Base-by-base conservation (phyloP, 73 alveolate genomes). In the Effrenium voratum region DNA sequence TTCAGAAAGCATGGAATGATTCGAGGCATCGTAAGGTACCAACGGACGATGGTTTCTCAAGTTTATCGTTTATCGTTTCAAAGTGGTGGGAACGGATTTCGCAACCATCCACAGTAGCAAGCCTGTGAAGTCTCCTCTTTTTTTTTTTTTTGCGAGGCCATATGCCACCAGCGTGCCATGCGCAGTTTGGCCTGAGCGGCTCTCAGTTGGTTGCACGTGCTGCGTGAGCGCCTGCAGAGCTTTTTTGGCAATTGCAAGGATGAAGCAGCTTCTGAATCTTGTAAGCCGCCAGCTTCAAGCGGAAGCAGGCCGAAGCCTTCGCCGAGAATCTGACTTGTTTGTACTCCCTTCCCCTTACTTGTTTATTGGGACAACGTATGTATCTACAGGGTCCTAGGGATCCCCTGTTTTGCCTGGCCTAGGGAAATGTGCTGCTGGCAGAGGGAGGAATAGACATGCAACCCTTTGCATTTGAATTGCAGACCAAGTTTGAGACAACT, bases 151-250 rank as follows among this genome's bases (percentile, higher is more conserved):
- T 40, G 13, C 43, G 86, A 87, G 95, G 95, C 95, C 95, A 5
- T 87, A 87, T 63, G 95, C 95, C 44, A 87, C 66, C 82, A 87
- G 81, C 83, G 44, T 87, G 30, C 95, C 95, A 19, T 84, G 93
- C 43, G 93, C 93, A 2, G 57, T 52, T 57, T 84, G 93, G 93
- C 79, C 87, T 24, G 87, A 6, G 38, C 22, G 41, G 60, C 16
- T 43, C 87, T 44, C 60, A 30, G 63, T 4, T 19, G 19, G 8
- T 19, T 52, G 19, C n/a, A n/a, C n/a, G n/a, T n/a, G n/a, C n/a
- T n/a, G n/a, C n/a, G n/a, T n/a, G n/a, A n/a, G n/a, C n/a, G n/a
- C n/a, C 63, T 52, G 8, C 19, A 52, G 26, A 52, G 63, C 19
- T 52, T 19, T 52, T 52, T 19, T 4, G 44, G 15, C 47, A 36